phyloP scores from a whole-genome alignment of 164 flowering plant genomes.

The Vitis cinerea region DNA sequence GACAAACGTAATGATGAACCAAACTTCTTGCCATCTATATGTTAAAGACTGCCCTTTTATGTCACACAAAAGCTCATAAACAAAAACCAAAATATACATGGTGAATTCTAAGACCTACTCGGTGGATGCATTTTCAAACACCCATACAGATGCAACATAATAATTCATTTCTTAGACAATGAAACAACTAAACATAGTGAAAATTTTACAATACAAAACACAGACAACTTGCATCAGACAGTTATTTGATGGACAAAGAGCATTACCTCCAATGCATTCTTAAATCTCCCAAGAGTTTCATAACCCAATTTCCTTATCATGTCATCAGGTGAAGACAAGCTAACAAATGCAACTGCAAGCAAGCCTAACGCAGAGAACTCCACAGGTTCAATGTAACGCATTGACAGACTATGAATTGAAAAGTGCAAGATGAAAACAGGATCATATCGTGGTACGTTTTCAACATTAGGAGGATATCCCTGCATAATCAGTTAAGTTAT shows the following conservation, averaged over 20 bases:
- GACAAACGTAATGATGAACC: not conserved
- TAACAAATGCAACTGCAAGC: slow-evolving; percentile 77
- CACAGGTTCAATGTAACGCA: slow-evolving; percentile 67
- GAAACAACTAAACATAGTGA: too few species aligned
- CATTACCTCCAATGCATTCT: slow-evolving; percentile 62
- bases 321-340: slow-evolving; percentile 77
- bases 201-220: not conserved
- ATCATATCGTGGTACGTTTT: slow-evolving; percentile 53
- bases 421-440: slow-evolving; percentile 80
- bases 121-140: not conserved
- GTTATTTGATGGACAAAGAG: not conserved
- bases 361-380: slow-evolving; percentile 86
- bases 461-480: slow-evolving; percentile 27
- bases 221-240: not conserved
- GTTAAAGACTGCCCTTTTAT: too few species aligned
- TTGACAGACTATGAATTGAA: slow-evolving; percentile 64
- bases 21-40: too few species aligned
- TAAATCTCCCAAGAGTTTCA: slow-evolving; percentile 65
- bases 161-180: not conserved
- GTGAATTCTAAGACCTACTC: not conserved
- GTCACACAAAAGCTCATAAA: not conserved
- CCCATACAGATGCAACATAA: not conserved
- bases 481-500: slow-evolving; percentile 24
- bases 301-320: slow-evolving; percentile 77
- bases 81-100: not conserved